Conservation (phyloP, 1,284 basidiomycete genomes). For the Ceratobasidium sp. region DNA sequence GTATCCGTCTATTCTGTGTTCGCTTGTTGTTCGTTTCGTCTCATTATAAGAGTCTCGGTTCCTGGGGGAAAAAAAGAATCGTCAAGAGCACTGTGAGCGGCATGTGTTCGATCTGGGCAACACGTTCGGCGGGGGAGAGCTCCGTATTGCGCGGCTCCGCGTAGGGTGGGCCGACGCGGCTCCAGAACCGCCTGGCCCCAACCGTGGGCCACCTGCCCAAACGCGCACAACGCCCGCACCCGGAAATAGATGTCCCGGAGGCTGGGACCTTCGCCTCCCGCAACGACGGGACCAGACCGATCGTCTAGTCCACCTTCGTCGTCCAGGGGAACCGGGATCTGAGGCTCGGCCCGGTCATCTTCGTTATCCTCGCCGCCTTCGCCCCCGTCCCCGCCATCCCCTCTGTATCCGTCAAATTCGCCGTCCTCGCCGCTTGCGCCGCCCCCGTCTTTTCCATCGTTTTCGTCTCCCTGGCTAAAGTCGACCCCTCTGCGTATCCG, state of each 20-base stretch:
- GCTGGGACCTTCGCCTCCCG: neutral
- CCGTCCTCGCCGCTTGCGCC: neutral
- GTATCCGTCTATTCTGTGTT: too few relatives aligned
- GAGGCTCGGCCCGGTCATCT: neutral
- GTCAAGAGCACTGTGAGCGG: too few relatives aligned
- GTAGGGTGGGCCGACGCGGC: neutral
- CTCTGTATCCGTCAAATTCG: neutral
- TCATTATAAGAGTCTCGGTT: too few relatives aligned
- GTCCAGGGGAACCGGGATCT: neutral
- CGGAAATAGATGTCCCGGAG: conserved; percentile 4
- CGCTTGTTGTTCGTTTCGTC: too few relatives aligned
- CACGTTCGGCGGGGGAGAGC: neutral
- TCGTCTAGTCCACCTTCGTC: neutral
- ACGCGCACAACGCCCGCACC: neutral
- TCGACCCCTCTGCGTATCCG: too few relatives aligned
- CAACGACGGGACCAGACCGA: neutral
- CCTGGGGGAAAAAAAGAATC: too few relatives aligned
- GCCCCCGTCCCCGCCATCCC: neutral
- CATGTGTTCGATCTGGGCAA: neutral
- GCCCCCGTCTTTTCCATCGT: too few relatives aligned
- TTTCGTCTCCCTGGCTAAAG: too few relatives aligned
- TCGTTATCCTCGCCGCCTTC: too few relatives aligned
- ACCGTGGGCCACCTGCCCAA: neutral
- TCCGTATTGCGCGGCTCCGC: neutral
- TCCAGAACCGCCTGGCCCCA: neutral